These are phyloP conservation scores for Papilionanthe hybrid DNA, from an alignment of 116 monocot genomes.

Conservation along the genomic window DNA sequence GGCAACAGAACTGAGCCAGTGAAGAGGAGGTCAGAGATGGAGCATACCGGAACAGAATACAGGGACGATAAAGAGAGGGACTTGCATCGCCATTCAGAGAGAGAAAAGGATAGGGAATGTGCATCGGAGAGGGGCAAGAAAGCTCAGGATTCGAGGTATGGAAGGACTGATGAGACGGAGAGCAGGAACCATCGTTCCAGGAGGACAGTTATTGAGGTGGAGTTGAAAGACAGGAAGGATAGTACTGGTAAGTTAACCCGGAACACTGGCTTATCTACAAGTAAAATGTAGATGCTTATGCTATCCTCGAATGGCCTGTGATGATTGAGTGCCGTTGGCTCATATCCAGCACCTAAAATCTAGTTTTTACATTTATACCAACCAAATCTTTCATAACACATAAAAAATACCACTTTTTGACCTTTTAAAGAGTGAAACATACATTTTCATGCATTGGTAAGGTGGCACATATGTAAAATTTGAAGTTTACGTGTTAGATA, in stretches of 20 bases:
- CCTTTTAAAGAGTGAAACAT: too few species aligned
- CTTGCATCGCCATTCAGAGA: neutral
- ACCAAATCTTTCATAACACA: too few species aligned
- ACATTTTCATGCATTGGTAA: too few species aligned
- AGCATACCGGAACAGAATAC: neutral
- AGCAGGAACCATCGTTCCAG: constrained; percentile 12
- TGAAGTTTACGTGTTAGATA: too few species aligned
- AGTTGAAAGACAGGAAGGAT: constrained; percentile 5
- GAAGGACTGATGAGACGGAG: constrained; percentile 6
- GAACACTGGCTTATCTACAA: neutral
- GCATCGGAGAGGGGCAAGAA: constrained; percentile 12
- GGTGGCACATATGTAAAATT: too few species aligned
- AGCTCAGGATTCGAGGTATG: constrained; percentile 11
- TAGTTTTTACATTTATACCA: too few species aligned
- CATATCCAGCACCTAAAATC: neutral
- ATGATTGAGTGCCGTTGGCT: neutral
- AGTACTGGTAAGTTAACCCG: constrained; percentile 18
- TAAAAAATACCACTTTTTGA: too few species aligned
- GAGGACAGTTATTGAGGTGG: neutral
- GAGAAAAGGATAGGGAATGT: constrained; percentile 14
- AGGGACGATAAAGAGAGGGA: constrained; percentile 17
- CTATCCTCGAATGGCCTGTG: neutral
- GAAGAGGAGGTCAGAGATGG: constrained; percentile 21
- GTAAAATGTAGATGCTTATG: neutral
- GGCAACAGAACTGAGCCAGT: neutral